Base-by-base conservation (phyloP, 148 eudicot species). In the Beta vulgaris region DNA sequence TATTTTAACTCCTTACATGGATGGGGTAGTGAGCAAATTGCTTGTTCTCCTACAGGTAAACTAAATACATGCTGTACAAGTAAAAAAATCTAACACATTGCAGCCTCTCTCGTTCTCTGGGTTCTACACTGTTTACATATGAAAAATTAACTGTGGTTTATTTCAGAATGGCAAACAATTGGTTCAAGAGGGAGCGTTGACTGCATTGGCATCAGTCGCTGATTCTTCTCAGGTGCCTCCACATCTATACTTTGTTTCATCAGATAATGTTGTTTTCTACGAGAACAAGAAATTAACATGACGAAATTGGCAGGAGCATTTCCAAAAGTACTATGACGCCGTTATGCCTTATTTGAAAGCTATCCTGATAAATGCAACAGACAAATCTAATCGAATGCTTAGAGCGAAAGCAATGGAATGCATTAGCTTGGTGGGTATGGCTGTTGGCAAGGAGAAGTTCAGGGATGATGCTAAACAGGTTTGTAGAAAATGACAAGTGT, bases 371-470 rank as follows among this genome's bases (percentile, higher is more conserved):
- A 91, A 88, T 83, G 98, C 98, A 66, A 93, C 90, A 34, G 98
- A 93, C 73, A 93, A 93, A 78, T 82, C 91, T 35, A 91, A 91
- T 68, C 93, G 98, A 40, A 93, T 93, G 96, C 96, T 93, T 80
- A 88, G 98, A 58, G 98, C 98, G 64, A 93, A 93, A 88, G 96
- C 98, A 62, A 93, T 93, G 98, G 98, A 93, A 77, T 93, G 98
- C 79, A 89, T 93, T 71, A 93, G 98, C 77, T 82, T 95, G 83
- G 98, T 95, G 65, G 98, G 98, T 58, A 95, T 95, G 98, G 98
- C 98, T 58, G 98, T 95, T 84, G 98, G 98, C 73, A 95, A 95
- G 86, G 98, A 95, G n/a, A 95, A 90, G 82, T 95, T 95, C 82
- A 92, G 93, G 82, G 97, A 95, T 71, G 98, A 95, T 62, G 98